phyloP scores from a whole-genome alignment of 176 grass and related monocot species.

The Otatea glauca region DNA sequence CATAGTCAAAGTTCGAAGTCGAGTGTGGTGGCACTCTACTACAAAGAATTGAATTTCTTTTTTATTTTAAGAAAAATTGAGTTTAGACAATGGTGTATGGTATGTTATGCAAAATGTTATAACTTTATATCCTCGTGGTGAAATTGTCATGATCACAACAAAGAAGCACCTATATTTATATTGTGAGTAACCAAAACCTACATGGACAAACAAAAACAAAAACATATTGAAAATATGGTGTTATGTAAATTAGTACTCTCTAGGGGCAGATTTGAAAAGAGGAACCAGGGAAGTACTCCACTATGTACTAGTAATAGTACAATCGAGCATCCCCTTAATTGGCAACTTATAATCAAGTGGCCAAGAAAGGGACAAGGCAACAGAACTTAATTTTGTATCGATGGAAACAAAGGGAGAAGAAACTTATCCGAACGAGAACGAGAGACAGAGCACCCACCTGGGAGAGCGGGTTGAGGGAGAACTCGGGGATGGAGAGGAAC shows the following conservation, averaged over 20 bases:
- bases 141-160: not conserved
- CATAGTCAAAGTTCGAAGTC: too few relatives aligned
- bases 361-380: not conserved
- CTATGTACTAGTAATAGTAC: not conserved
- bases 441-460: conserved; percentile 34
- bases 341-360: not conserved
- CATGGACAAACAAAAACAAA: too few relatives aligned
- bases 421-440: not conserved
- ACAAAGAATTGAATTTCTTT: too few relatives aligned
- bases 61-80: too few relatives aligned
- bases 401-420: not conserved
- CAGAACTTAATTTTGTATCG: not conserved
- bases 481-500: conserved; percentile 92
- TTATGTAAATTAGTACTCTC: too few relatives aligned
- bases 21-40: too few relatives aligned
- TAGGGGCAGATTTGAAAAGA: not conserved
- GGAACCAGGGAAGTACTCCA: not conserved
- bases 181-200: too few relatives aligned
- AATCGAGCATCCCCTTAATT: not conserved
- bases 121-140: not conserved
- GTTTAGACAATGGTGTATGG: too few relatives aligned
- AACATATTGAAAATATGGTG: too few relatives aligned
- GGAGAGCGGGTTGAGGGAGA: conserved; percentile 90
- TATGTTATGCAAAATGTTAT: not conserved
- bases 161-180: too few relatives aligned